A percentile compares a stretch with the other conserved stretches of the same genome.
Conservation (phyloP, 2,329 filamentous ascomycete species). For the Stenocarpella maydis region DNA sequence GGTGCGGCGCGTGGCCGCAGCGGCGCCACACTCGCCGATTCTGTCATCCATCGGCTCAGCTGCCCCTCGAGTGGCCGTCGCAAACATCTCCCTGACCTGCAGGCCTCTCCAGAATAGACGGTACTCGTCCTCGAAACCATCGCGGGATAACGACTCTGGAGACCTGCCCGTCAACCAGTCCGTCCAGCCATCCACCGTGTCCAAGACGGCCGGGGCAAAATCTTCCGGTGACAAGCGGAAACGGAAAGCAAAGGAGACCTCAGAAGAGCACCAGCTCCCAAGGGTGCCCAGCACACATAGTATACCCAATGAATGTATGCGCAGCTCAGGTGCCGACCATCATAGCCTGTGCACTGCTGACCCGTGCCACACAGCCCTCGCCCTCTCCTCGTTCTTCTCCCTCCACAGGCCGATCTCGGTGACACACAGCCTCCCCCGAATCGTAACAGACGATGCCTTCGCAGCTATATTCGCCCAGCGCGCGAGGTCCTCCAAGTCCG, state of each 20-base stretch:
- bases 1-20: slow-evolving; percentile 62
- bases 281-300: slow-evolving; percentile 80
- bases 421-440: slow-evolving; percentile 79
- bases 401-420: slow-evolving; percentile 94
- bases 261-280: slow-evolving; percentile 65
- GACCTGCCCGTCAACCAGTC: slow-evolving; percentile 58
- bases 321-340: not conserved
- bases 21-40: slow-evolving; percentile 55
- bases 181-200: slow-evolving; percentile 57
- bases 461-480: slow-evolving; percentile 79
- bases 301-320: slow-evolving; percentile 71
- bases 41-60: slow-evolving; percentile 53
- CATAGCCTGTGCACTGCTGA: slow-evolving; percentile 35
- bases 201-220: slow-evolving; percentile 53
- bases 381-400: slow-evolving; percentile 92
- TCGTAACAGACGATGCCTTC: slow-evolving; percentile 78
- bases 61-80: slow-evolving; percentile 49
- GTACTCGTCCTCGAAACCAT: slow-evolving; percentile 70
- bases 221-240: slow-evolving; percentile 61
- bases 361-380: slow-evolving; percentile 74
- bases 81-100: slow-evolving; percentile 47
- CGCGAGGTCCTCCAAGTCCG: slow-evolving; percentile 57
- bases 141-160: slow-evolving; percentile 63
- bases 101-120: slow-evolving; percentile 59
- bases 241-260: slow-evolving; percentile 63